phyloP scores from a whole-genome alignment of 805 yeast genomes.

The Jamesozyma jinghongensis region DNA sequence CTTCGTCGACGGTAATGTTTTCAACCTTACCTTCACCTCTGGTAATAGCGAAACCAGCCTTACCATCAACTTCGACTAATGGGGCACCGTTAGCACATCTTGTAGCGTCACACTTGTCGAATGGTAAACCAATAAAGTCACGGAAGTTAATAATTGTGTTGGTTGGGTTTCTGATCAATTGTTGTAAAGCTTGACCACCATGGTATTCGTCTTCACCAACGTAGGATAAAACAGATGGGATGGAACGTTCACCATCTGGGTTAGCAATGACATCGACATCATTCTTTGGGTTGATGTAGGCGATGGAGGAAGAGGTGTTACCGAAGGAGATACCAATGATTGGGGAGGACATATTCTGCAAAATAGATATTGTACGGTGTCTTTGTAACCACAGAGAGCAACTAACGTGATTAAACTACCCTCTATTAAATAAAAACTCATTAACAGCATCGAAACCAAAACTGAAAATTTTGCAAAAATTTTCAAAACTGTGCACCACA shows the following conservation, averaged over 20 bases:
- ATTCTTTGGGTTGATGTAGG: constrained; percentile 79
- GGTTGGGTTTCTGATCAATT: constrained; percentile 79
- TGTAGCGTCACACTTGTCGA: constrained; percentile 58
- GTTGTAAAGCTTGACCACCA: constrained; percentile 92
- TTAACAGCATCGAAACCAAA: too few relatives aligned
- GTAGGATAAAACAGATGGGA: constrained; percentile 86
- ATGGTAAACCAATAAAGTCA: constrained; percentile 77
- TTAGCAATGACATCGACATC: constrained; percentile 91
- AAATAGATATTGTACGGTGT: not conserved
- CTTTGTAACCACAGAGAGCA: not conserved
- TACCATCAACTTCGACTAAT: constrained; percentile 40
- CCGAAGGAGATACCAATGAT: constrained; percentile 95
- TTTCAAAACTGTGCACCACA: too few relatives aligned
- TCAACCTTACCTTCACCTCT: constrained; percentile 42
- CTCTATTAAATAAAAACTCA: too few relatives aligned
- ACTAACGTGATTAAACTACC: too few relatives aligned
- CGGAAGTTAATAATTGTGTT: constrained; percentile 88
- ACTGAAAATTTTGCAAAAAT: too few relatives aligned
- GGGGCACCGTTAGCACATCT: constrained; percentile 49
- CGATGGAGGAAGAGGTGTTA: constrained; percentile 91
- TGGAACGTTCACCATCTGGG: constrained; percentile 97
- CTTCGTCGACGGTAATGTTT: constrained; percentile 62
- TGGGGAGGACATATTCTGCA: constrained; percentile 36
- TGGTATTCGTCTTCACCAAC: constrained; percentile 94
- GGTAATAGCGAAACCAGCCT: constrained; percentile 55